Base-by-base conservation (phyloP, 225 moss, liverwort and hornwort species). In the Sphagnum tenellum region DNA sequence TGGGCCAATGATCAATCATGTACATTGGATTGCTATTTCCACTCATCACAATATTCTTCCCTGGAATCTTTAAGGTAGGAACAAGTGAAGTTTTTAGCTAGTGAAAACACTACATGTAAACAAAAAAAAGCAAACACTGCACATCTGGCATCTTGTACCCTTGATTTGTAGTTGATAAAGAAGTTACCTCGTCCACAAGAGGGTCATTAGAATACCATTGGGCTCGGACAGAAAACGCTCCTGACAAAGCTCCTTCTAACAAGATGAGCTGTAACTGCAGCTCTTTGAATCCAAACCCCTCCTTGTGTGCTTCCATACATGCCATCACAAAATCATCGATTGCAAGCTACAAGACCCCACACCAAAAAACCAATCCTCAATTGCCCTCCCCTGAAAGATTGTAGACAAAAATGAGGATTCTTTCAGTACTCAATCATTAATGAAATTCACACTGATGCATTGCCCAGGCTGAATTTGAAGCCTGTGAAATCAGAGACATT, bases 181-280 rank as follows among this genome's bases (percentile, higher is more conserved):
- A 10, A 57, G 56, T 5, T 5, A 62, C 92, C 89, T 89, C 95
- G 14, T 51, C 82, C 72, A 89, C 69, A 12, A 96, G 64, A 3
- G 92, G 75, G 60, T 86, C 81, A 62, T 72, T 71, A 47, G 92
- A 81, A 81, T 85, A 89, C 52, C 81, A 80, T 73, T 92, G 89
- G 73, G 84, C 81, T 55, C 74, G 82, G 60, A 96, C 88, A 9
- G 89, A 77, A 75, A 92, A 96, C 54, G 86, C 89, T 45, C 86
- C 95, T 51, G 84, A 60, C 54, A 96, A 75, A 50, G 89, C 81
- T 29, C 95, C 95, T 67, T 96, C 95, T 73, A 88, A 83, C 51
- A 96, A 78, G 74, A 96, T 81, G 9, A 96, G 73, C 79, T 96
- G 95, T 61, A 96, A 84, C 73, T 96, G 95, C 48, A 96, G 75